These are phyloP conservation scores for Heterococcus sp. DNA, from an alignment of 108 stramenopile genomes.

Conservation along the genomic window DNA sequence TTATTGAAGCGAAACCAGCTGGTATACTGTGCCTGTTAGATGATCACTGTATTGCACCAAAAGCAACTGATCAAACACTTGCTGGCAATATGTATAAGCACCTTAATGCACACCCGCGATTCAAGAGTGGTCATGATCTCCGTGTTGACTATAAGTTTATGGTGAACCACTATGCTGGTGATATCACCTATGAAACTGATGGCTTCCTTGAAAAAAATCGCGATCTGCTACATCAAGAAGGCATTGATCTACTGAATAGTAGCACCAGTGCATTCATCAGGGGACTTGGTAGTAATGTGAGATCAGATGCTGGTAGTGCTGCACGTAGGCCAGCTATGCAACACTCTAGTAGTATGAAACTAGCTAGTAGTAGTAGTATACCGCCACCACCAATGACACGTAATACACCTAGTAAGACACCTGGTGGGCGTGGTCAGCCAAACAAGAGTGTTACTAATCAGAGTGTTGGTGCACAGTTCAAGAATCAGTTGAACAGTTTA, in stretches of 20 bases:
- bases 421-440: background rate
- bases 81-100: constrained; percentile 78
- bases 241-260: constrained; percentile 65
- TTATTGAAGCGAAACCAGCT: constrained; percentile 63
- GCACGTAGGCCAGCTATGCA: too few relatives aligned
- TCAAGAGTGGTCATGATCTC: constrained; percentile 7
- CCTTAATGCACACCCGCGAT: constrained; percentile 48
- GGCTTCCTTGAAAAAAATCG: constrained; percentile 66
- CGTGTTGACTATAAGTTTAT: constrained; percentile 56
- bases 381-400: background rate
- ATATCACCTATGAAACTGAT: constrained; percentile 47
- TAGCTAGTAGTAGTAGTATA: background rate
- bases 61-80: constrained; percentile 82
- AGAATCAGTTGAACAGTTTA: constrained; percentile 53
- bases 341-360: too few relatives aligned
- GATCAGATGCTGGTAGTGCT: background rate
- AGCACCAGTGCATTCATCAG: constrained; percentile 20
- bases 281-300: background rate
- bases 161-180: constrained; percentile 64
- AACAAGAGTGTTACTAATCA: background rate
- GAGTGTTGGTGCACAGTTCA: constrained; percentile 58
- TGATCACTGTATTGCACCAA: constrained; percentile 86
- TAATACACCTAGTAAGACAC: too few relatives aligned
- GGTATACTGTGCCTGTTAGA: constrained; percentile 86
- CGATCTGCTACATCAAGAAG: constrained; percentile 56